Evolutionary conservation across 139 green algal genomes (phyloP), one percentile per base, ranked within the genome.

Genomic region (Limnomonas spitsbergensis): DNA sequence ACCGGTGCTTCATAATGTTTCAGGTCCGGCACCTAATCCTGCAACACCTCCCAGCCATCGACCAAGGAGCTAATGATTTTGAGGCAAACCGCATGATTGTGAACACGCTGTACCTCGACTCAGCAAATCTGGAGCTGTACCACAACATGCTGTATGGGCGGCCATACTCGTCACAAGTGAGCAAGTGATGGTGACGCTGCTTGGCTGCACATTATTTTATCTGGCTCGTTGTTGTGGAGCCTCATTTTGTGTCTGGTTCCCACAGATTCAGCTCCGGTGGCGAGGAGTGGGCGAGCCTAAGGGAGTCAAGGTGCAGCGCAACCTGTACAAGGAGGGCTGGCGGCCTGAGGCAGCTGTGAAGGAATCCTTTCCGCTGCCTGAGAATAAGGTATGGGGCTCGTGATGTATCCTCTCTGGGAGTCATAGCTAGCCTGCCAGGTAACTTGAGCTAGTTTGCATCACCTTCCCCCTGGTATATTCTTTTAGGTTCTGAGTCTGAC

Each of bases 101-200:
- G 9, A 90, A 97, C 85, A 91, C 80, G 2, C 85, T 95, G 3
- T 96, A 95, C 78, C 81, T 97, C 39, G 92, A 97, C 89, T 96
- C 94, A 83, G 85, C 74, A 32, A 87, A 68, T 34, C 81, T 97
- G 61, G 92, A 98, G 85, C 85, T 98, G 53, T 98, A 98, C 85
- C 91, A 97, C 76, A 89, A 84, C 29, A 88, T 94, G 37, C 86
- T 98, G 71, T 93, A 96, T 81, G 91, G 96, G 81, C 91, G 40
- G 84, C 93, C 52, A 29, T 93, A 74, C 82, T 91, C 76, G 53
- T 93, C 74, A 54, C 78, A 39, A 3, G 70, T 76, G n/a, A n/a
- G n/a, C n/a, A n/a, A n/a, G n/a, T n/a, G n/a, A n/a, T n/a, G 61
- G n/a, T 38, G n/a, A 14, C 27, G 24, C n/a, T n/a, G n/a, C n/a